A percentile compares a stretch with the other conserved stretches of the same genome.
Conservation (phyloP, 2,329 filamentous ascomycete genomes). For the Hypoxylon sp. region DNA sequence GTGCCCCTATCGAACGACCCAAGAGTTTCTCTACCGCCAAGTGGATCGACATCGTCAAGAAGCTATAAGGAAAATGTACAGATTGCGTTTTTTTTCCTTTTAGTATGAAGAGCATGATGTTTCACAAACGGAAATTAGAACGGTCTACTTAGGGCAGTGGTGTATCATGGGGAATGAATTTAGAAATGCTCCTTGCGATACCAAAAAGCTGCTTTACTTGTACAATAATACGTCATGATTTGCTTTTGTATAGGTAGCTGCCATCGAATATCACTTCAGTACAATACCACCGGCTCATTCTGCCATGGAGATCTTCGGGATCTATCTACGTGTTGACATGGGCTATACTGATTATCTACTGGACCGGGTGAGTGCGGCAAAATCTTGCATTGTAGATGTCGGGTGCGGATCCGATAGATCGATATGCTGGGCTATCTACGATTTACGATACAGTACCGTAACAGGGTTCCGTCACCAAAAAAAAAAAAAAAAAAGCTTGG, state of each 20-base stretch:
- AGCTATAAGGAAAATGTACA: conserved; percentile 70
- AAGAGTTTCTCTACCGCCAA: conserved; percentile 99
- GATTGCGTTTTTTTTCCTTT: conserved; percentile 39
- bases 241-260: conserved; percentile 39
- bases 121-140: conserved; percentile 45
- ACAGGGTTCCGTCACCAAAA: no score
- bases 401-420: no score
- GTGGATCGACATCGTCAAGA: conserved; percentile 92
- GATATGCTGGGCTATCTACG: no score
- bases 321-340: no score
- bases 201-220: conserved; percentile 47
- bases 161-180: conserved; percentile 43
- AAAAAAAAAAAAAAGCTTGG: no score
- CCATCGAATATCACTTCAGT: conserved; percentile 27
- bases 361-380: no score
- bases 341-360: no score
- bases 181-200: conserved; percentile 46
- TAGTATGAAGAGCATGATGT: conserved; percentile 40
- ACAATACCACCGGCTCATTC: no score
- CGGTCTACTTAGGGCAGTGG: conserved; percentile 42
- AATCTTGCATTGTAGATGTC: no score
- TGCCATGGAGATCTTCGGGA: no score
- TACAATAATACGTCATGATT: conserved; percentile 46
- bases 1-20: conserved; percentile 96
- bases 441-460: no score